These are phyloP conservation scores for Gigaspora rosea DNA, from an alignment of 192 early-diverging fungal species.

Conservation along the genomic window DNA sequence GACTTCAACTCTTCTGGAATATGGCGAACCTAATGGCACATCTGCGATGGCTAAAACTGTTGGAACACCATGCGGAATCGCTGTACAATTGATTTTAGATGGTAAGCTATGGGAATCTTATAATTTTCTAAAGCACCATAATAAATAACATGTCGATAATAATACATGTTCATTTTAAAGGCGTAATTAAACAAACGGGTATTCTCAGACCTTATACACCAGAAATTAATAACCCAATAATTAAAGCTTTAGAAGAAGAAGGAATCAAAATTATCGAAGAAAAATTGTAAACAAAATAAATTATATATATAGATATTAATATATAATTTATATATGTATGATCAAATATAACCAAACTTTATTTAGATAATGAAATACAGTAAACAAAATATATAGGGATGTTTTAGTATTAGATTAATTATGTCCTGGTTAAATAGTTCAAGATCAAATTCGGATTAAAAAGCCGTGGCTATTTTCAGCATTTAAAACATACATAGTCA, in stretches of 20 bases:
- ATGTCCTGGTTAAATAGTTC: too few relatives aligned
- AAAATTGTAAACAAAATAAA: slow-evolving; percentile 59
- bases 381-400: too few relatives aligned
- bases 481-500: too few relatives aligned
- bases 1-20: slow-evolving; percentile 91
- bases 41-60: slow-evolving; percentile 98
- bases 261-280: slow-evolving; percentile 86
- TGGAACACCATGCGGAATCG: slow-evolving; percentile 96
- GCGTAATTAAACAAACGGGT: slow-evolving; percentile 67
- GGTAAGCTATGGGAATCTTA: slow-evolving; percentile 47
- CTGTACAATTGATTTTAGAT: slow-evolving; percentile 87
- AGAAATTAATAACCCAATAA: slow-evolving; percentile 89
- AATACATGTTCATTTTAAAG: not conserved
- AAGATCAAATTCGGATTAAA: too few relatives aligned
- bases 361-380: too few relatives aligned
- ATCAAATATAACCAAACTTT: too few relatives aligned
- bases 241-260: slow-evolving; percentile 85
- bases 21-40: slow-evolving; percentile 79
- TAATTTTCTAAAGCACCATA: too few relatives aligned
- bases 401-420: too few relatives aligned
- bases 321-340: too few relatives aligned
- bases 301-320: too few relatives aligned
- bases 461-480: too few relatives aligned
- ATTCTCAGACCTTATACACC: slow-evolving; percentile 90
- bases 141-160: too few relatives aligned